Evolutionary conservation across 805 yeast species (phyloP).

Genomic region (Candida maesae): DNA sequence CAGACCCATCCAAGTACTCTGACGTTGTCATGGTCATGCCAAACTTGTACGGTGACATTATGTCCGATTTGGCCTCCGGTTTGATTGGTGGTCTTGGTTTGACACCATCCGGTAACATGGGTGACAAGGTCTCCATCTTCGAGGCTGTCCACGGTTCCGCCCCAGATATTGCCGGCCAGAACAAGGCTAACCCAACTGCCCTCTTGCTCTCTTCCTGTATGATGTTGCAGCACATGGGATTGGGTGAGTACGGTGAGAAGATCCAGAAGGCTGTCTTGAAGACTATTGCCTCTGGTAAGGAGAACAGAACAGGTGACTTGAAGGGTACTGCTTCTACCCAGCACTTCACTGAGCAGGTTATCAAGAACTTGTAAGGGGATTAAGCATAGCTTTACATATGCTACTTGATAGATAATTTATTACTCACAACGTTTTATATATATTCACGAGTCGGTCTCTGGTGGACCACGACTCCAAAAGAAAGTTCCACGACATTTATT

Average conservation of each 20-base stretch:
- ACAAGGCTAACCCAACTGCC: constrained; percentile 98
- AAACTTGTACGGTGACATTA: constrained; percentile 97
- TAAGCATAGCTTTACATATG: no score
- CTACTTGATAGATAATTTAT: constrained; percentile 8
- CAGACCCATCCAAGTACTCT: constrained; percentile 82
- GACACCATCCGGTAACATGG: constrained; percentile 99
- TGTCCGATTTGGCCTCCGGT: constrained; percentile 97
- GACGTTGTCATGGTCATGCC: constrained; percentile 95
- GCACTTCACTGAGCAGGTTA: constrained; percentile 90
- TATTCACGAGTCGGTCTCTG: no score
- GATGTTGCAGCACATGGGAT: constrained; percentile 99
- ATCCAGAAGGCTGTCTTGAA: constrained; percentile 82
- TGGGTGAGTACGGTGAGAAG: constrained; percentile 73
- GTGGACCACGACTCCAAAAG: no score
- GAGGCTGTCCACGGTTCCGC: constrained; percentile 99
- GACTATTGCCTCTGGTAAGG: constrained; percentile 93
- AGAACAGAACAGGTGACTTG: constrained; percentile 94
- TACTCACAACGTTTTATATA: background rate
- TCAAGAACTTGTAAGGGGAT: constrained; percentile 39
- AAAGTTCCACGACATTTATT: no score
- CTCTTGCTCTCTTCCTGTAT: constrained; percentile 90
- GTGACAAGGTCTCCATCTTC: constrained; percentile 94
- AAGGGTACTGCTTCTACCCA: constrained; percentile 87
- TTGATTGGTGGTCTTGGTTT: constrained; percentile 98
- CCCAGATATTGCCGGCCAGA: constrained; percentile 99